Base-by-base conservation (phyloP, 352 stramenopile species). In the Phytophthora sansomeana region DNA sequence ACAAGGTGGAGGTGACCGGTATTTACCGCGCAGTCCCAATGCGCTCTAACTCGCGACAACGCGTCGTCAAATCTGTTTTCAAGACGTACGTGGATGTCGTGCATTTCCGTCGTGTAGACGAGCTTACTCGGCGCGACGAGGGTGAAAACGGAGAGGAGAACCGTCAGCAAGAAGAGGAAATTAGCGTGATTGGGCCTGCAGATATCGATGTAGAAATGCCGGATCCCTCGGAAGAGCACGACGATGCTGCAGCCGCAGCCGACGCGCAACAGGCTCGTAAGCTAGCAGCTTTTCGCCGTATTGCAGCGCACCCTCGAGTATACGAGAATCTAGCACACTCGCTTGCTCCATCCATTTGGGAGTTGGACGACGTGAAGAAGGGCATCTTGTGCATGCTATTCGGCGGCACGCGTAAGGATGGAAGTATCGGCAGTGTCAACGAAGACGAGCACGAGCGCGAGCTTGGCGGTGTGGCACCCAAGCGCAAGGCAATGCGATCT, bases 301-400 rank as follows among this genome's bases (percentile, higher is more conserved):
- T 95, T 44, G 85, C 88, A 1, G 58, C 83, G n/a, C 84, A 95
- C 46, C 86, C 88, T 38, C 89, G 83, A 32, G 84, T 92, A 43
- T 96, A 96, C 35, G 75, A 93, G 41, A 95, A 94, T 63, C 63
- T 95, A 14, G 83, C 88, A 24, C 78, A 91, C 44, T 96, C 88
- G 13, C 57, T 96, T 4, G 88, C 89, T 5, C 89, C 88, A 48
- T 95, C 87, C 13, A 95, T 96, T 33, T 95, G 90, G 90, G 98
- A 99, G 75, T 78, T 99, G 49, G 97, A 99, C 47, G 96, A 99
- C 75, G 97, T 99, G 5, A 99, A 99, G 72, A 99, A 99, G 62
- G 98, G 96, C 0, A 92, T 99, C 11, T 72, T 99, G 39, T 99
- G 97, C 70, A 98, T 99, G 97, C 86, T 99, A 17, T 99, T 99